Conservation (phyloP, 805 yeast genomes). For the Wickerhamiella kurtzmanii region DNA sequence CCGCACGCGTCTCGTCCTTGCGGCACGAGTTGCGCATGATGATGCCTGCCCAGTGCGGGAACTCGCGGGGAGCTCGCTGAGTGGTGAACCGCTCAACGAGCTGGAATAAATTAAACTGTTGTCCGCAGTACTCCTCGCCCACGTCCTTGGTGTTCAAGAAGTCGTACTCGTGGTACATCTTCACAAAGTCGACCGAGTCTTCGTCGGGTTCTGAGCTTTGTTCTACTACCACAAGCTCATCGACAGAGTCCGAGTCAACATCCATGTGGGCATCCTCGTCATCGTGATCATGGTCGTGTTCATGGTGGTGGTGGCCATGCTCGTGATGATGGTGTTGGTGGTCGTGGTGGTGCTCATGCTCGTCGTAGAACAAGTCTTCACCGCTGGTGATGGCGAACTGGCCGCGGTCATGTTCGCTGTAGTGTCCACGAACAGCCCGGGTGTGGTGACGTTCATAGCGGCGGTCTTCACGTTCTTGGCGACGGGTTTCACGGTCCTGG, state of each 20-base stretch:
- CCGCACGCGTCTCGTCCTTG: slow-evolving; percentile 73
- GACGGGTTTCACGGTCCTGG: slow-evolving; percentile 10
- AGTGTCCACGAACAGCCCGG: not conserved
- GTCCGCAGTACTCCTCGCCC: slow-evolving; percentile 35
- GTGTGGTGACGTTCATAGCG: not conserved
- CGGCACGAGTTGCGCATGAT: slow-evolving; percentile 93
- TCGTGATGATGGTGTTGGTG: not conserved
- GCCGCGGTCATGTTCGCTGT: not conserved
- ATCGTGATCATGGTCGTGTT: not conserved
- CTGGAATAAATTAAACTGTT: slow-evolving; percentile 57
- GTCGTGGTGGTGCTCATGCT: not conserved
- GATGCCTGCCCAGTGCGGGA: slow-evolving; percentile 96
- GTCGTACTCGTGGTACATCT: slow-evolving; percentile 23
- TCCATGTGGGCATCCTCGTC: slow-evolving; percentile 3
- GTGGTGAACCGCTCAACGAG: slow-evolving; percentile 83
- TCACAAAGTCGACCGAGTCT: not conserved
- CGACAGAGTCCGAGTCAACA: not conserved
- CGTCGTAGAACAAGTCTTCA: too few species aligned
- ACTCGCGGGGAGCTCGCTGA: slow-evolving; percentile 54
- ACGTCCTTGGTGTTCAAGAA: slow-evolving; percentile 24
- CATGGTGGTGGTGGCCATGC: not conserved
- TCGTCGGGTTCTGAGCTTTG: not conserved
- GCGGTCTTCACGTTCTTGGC: not conserved
- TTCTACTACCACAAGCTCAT: not conserved
- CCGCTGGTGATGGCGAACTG: not conserved